phyloP scores from a whole-genome alignment of 2,329 filamentous ascomycete species.

The Colletotrichum sp. region DNA sequence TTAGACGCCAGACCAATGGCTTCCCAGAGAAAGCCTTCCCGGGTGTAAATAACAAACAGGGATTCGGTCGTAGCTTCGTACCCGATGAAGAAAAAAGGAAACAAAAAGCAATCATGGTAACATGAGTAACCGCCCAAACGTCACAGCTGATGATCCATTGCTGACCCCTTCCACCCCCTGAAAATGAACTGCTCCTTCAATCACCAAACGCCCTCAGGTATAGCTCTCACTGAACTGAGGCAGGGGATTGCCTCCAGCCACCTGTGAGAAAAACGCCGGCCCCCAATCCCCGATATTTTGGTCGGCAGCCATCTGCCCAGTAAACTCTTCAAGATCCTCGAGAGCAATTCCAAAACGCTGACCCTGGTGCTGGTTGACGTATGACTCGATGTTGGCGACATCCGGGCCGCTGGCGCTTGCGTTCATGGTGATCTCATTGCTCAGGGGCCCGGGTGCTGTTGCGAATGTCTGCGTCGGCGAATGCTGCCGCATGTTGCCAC shows the following conservation, averaged over 20 bases:
- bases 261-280: slow-evolving; percentile 4
- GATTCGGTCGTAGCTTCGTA: slow-evolving; percentile 1
- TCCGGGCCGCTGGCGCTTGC: not conserved
- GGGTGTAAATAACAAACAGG: not conserved
- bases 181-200: not conserved
- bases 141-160: not conserved
- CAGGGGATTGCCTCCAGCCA: not conserved
- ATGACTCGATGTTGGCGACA: slow-evolving; percentile 2
- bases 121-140: not conserved
- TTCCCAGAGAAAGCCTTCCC: not conserved
- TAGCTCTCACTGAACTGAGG: slow-evolving; percentile 4
- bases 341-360: slow-evolving; percentile 6
- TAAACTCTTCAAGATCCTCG: slow-evolving; percentile 13
- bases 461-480: slow-evolving; percentile 6
- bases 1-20: not conserved
- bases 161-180: not conserved
- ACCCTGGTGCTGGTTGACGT: slow-evolving; percentile 11
- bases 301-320: slow-evolving; percentile 6
- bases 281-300: slow-evolving; percentile 3
- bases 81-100: not conserved
- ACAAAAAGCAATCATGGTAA: not conserved
- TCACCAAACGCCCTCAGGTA: not conserved
- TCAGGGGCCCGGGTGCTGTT: not conserved
- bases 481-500: not conserved
- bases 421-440: not conserved